Evolutionary conservation across 2,329 filamentous ascomycete species (phyloP).

Genomic region (Zopfia rhizophila): DNA sequence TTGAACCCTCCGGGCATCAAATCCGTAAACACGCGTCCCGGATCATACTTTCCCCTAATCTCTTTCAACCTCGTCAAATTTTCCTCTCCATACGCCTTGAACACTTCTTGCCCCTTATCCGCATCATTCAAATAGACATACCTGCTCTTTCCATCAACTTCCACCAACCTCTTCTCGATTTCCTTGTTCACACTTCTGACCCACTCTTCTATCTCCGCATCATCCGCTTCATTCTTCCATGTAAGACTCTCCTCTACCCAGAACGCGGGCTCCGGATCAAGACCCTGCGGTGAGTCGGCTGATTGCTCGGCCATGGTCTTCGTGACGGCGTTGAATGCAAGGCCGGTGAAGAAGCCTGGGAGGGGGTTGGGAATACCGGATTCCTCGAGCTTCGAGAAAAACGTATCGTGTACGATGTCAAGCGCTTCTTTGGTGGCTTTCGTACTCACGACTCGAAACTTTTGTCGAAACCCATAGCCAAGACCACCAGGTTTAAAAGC

Average conservation of each 20-base stretch:
- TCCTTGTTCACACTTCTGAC: slow-evolving; percentile 60
- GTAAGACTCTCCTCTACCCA: slow-evolving; percentile 31
- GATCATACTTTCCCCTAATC: slow-evolving; percentile 46
- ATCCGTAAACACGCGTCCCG: slow-evolving; percentile 35
- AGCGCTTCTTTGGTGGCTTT: slow-evolving; percentile 21
- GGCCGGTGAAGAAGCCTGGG: slow-evolving; percentile 25
- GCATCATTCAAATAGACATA: slow-evolving; percentile 39
- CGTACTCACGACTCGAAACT: slow-evolving; percentile 27
- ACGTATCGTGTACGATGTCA: slow-evolving; percentile 30
- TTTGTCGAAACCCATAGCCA: slow-evolving; percentile 25
- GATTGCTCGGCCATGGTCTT: slow-evolving; percentile 19
- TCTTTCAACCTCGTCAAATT: slow-evolving; percentile 39
- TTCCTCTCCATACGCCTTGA: slow-evolving; percentile 38
- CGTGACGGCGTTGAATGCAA: slow-evolving; percentile 30
- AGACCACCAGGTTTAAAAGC: slow-evolving; percentile 25
- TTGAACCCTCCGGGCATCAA: slow-evolving; percentile 37
- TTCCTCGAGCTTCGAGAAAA: slow-evolving; percentile 14
- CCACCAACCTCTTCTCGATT: slow-evolving; percentile 59
- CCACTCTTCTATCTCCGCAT: slow-evolving; percentile 27
- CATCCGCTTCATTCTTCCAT: slow-evolving; percentile 23
- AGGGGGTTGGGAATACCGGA: slow-evolving; percentile 21
- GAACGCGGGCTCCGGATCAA: slow-evolving; percentile 21
- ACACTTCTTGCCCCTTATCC: slow-evolving; percentile 37
- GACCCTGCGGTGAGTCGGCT: slow-evolving; percentile 18
- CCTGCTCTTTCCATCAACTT: slow-evolving; percentile 50